Conservation (phyloP, 305 asterid species). For the Solanum hybrid region DNA sequence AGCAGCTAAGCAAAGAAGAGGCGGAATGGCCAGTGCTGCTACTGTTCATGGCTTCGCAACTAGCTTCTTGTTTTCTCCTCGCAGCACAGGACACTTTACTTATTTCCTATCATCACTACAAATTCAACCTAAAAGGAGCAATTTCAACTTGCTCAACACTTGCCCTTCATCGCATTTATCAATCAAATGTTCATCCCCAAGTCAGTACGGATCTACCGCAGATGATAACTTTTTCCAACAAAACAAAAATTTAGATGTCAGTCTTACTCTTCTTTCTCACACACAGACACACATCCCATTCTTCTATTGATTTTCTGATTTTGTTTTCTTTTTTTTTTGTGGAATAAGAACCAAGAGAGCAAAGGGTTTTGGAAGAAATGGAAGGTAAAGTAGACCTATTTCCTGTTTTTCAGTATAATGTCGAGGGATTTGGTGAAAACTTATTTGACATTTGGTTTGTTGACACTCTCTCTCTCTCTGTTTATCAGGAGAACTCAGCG, state of each 20-base stretch:
- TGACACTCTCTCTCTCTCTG: not conserved
- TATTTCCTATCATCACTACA: not conserved
- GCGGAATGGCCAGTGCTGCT: not conserved
- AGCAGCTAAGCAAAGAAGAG: not conserved
- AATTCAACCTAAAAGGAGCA: not conserved
- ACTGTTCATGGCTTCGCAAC: not conserved
- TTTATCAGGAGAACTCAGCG: constrained; percentile 28
- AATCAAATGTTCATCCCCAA: not conserved
- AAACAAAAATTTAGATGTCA: not conserved
- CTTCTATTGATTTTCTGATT: not conserved
- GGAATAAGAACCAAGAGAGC: not conserved
- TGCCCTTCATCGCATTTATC: not conserved
- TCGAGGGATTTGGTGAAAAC: not conserved
- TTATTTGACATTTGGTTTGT: not conserved
- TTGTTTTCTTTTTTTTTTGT: not conserved
- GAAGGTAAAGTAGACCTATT: not conserved
- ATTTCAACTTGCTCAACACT: not conserved
- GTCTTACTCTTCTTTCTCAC: not conserved
- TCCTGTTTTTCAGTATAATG: not conserved
- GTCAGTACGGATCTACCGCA: not conserved
- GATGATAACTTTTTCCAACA: not conserved
- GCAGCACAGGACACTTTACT: not conserved
- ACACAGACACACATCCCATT: not conserved
- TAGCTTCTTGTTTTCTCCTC: not conserved
- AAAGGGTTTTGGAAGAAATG: constrained; percentile 1